Evolutionary conservation across 805 yeast species (phyloP).

Genomic region (Candida glaebosa): DNA sequence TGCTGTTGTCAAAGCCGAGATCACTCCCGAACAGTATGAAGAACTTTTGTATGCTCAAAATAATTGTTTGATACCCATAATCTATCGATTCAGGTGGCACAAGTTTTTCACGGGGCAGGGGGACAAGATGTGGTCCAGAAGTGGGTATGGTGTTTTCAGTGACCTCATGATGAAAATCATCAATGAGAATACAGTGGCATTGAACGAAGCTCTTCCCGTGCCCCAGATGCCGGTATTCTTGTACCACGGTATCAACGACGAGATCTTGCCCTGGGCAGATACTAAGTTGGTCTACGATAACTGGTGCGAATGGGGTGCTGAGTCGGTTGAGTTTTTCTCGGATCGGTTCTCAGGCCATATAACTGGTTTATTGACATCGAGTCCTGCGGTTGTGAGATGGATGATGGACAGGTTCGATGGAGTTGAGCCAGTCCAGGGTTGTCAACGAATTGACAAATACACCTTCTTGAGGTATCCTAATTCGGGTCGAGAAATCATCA

Average conservation of each 20-base stretch:
- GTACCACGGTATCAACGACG: conserved; percentile 20
- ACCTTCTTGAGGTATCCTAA: conserved; percentile 42
- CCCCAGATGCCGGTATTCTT: conserved; percentile 24
- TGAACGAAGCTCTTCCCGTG: conserved; percentile 5
- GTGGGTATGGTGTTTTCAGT: conserved; percentile 11
- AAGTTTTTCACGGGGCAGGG: conserved; percentile 11
- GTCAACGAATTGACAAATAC: conserved; percentile 24
- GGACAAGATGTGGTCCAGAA: conserved; percentile 1
- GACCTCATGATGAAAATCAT: conserved; percentile 9
- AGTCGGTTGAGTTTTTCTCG: conserved; percentile 20
- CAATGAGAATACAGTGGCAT: conserved; percentile 11
- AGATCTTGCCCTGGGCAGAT: conserved; percentile 17
- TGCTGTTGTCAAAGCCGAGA: conserved; percentile 5
- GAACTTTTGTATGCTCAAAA: conserved; percentile 1
- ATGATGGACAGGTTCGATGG: conserved; percentile 17
- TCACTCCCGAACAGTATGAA: conserved; percentile 1
- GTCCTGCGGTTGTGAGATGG: conserved; percentile 20
- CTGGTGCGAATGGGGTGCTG: conserved; percentile 23
- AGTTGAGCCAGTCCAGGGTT: conserved; percentile 13
- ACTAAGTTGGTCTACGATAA: conserved; percentile 13
- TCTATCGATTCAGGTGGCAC: conserved; percentile 6
- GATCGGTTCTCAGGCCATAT: conserved; percentile 19
- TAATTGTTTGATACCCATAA: conserved; percentile 3
- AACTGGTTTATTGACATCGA: conserved; percentile 11
- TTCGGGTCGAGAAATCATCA: conserved; percentile 9